A percentile compares a stretch with the other conserved stretches of the same genome.
phyloP scores from a whole-genome alignment of 805 yeast genomes.

The Candida saitoana region DNA sequence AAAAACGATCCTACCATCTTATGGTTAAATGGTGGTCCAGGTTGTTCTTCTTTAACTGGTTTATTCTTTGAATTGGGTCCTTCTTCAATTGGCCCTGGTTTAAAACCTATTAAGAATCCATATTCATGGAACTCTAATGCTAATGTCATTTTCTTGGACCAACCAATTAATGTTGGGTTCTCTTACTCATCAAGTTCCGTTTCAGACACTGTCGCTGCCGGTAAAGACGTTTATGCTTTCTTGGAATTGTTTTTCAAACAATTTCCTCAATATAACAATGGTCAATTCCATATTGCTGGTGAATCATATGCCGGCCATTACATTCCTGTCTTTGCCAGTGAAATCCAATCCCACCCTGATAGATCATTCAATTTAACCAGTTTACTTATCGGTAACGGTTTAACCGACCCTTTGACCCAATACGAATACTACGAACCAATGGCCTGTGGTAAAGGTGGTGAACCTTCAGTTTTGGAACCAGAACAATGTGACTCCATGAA shows the following conservation, averaged over 20 bases:
- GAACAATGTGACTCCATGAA: constrained; percentile 66
- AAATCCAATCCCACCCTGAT: constrained; percentile 38
- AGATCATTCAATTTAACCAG: constrained; percentile 58
- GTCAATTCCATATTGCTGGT: constrained; percentile 36
- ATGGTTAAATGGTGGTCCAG: constrained; percentile 37
- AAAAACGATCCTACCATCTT: constrained; percentile 31
- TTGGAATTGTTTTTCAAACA: constrained; percentile 35
- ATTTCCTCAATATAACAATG: constrained; percentile 27
- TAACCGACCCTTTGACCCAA: constrained; percentile 80
- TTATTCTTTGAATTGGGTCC: constrained; percentile 35
- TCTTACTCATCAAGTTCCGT: constrained; percentile 30
- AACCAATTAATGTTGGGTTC: constrained; percentile 33
- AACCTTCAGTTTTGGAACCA: constrained; percentile 66
- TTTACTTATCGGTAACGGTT: constrained; percentile 87
- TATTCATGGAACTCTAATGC: constrained; percentile 31
- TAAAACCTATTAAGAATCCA: constrained; percentile 29
- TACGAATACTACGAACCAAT: constrained; percentile 79
- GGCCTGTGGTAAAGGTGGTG: constrained; percentile 93
- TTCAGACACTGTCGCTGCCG: constrained; percentile 29
- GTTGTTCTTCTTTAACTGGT: constrained; percentile 33
- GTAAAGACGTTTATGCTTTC: constrained; percentile 33
- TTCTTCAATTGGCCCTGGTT: constrained; percentile 22
- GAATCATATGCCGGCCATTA: constrained; percentile 48
- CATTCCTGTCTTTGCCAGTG: constrained; percentile 43
- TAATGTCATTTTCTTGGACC: constrained; percentile 40